phyloP scores from a whole-genome alignment of 2,329 filamentous ascomycete species.

The Metarhizium album region DNA sequence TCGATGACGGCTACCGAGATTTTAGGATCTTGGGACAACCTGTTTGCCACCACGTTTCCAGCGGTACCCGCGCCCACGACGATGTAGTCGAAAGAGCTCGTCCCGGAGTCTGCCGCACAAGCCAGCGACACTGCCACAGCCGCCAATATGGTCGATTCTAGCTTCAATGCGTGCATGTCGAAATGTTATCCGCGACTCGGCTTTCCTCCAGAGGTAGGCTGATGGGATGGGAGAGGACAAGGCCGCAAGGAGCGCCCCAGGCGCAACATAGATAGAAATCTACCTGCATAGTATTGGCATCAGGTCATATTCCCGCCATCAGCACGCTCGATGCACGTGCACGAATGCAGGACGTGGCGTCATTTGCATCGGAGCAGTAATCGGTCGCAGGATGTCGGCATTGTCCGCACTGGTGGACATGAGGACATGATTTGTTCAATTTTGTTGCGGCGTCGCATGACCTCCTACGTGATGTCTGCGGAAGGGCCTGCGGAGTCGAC shows the following conservation, averaged over 20 bases:
- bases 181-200: background rate
- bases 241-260: background rate
- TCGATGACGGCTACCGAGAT: constrained; percentile 26
- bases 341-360: background rate
- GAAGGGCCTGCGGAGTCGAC: too few relatives aligned
- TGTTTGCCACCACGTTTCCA: constrained; percentile 26
- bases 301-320: background rate
- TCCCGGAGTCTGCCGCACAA: background rate
- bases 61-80: constrained; percentile 27
- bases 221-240: background rate
- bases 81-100: constrained; percentile 22
- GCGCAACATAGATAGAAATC: background rate
- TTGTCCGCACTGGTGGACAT: background rate
- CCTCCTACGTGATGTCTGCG: too few relatives aligned
- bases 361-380: background rate
- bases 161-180: background rate
- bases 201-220: background rate
- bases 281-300: background rate
- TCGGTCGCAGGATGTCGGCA: background rate
- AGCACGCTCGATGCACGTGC: background rate
- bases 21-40: constrained; percentile 22
- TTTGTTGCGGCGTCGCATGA: too few relatives aligned
- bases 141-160: background rate
- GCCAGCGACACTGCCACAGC: background rate
- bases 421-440: too few relatives aligned